Percentiles rank a stretch among this genome's conserved stretches.
phyloP scores from a whole-genome alignment of 2,329 filamentous ascomycete genomes.

The Nigrospora osmanthi region DNA sequence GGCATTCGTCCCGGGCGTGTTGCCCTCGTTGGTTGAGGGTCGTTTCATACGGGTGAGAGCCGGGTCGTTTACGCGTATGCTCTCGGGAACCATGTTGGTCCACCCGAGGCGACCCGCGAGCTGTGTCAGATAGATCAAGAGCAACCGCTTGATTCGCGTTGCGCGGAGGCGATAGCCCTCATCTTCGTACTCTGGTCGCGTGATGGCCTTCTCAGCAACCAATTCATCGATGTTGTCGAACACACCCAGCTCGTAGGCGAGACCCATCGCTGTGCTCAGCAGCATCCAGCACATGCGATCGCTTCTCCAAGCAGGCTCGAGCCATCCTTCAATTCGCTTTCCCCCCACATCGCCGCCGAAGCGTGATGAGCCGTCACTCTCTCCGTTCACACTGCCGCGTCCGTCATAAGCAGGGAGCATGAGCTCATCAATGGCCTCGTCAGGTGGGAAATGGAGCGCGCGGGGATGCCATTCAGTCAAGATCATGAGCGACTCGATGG shows the following conservation, averaged over 20 bases:
- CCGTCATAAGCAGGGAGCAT: constrained; percentile 54
- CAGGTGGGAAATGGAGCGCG: constrained; percentile 85
- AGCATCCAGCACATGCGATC: constrained; percentile 99
- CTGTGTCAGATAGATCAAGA: constrained; percentile 88
- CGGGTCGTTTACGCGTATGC: constrained; percentile 49
- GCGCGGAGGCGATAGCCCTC: constrained; percentile 70
- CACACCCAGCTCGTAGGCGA: constrained; percentile 90
- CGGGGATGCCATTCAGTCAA: constrained; percentile 96
- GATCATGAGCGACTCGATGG: constrained; percentile 88
- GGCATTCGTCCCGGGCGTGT: constrained; percentile 51
- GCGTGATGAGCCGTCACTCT: constrained; percentile 32
- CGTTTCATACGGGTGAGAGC: constrained; percentile 41
- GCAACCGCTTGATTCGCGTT: constrained; percentile 72
- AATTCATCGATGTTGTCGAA: constrained; percentile 83
- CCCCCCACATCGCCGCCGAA: constrained; percentile 61
- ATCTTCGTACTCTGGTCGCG: constrained; percentile 62
- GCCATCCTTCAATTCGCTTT: constrained; percentile 85
- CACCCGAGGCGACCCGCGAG: constrained; percentile 88
- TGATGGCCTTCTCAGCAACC: constrained; percentile 49
- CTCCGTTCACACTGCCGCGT: constrained; percentile 30
- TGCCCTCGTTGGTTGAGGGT: constrained; percentile 43
- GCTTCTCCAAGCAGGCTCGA: constrained; percentile 90
- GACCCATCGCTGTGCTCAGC: constrained; percentile 78
- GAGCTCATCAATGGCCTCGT: constrained; percentile 64
- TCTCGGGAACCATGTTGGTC: constrained; percentile 84